Evolutionary conservation across 495 filamentous ascomycete species (phyloP).

Genomic region (Aspergillus asperescens): DNA sequence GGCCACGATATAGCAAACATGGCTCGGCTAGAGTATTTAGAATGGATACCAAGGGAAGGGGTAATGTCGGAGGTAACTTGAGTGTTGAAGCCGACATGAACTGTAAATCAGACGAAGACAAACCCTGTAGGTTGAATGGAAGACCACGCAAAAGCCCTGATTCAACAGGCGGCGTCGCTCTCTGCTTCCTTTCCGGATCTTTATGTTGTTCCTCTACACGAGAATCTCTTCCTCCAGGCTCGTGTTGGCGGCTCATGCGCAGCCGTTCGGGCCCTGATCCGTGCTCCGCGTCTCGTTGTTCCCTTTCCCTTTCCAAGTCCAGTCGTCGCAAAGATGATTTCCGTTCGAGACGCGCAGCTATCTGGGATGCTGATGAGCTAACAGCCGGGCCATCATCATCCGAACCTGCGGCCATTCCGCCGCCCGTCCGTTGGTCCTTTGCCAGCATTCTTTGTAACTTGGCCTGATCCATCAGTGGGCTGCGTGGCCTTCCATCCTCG

Average conservation of each 20-base stretch:
- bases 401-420: constrained; percentile 25
- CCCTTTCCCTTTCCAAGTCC: constrained; percentile 18
- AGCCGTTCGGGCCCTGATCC: constrained; percentile 13
- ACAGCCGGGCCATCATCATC: constrained; percentile 43
- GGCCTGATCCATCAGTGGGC: constrained; percentile 36
- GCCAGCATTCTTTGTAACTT: constrained; percentile 36
- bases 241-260: constrained; percentile 17
- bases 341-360: constrained; percentile 26
- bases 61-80: constrained; percentile 70
- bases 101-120: constrained; percentile 77
- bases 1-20: constrained; percentile 75
- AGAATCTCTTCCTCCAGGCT: constrained; percentile 17
- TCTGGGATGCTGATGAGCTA: constrained; percentile 43
- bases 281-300: constrained; percentile 12
- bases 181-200: constrained; percentile 25
- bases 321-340: constrained; percentile 25
- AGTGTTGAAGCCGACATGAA: constrained; percentile 62
- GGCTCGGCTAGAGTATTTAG: constrained; percentile 90
- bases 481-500: constrained; percentile 31
- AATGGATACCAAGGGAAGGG: constrained; percentile 79
- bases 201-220: constrained; percentile 18
- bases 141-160: constrained; percentile 78
- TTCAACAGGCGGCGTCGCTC: constrained; percentile 43
- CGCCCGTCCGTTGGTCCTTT: constrained; percentile 22
- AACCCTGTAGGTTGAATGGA: constrained; percentile 89